Base-by-base conservation (phyloP, 2,329 filamentous ascomycete species). In the Sarocladiaceae sp. region DNA sequence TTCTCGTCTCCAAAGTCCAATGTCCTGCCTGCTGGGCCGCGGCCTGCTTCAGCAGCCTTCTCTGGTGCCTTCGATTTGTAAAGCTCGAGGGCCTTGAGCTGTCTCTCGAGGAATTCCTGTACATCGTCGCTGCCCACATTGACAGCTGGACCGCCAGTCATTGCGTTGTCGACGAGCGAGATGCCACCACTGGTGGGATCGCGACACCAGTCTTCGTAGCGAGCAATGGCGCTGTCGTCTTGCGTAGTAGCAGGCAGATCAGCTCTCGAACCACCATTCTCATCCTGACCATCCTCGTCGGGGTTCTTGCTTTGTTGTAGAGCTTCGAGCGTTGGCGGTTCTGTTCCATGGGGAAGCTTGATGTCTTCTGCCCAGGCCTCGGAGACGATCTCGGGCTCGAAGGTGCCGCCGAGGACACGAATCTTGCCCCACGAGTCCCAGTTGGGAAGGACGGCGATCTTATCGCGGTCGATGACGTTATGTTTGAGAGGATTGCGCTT, bases 361-460 rank as follows among this genome's bases (percentile, higher is more conserved):
- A 94, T 87, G 58, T 96, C 91, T 52, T 89, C 79, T 2, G 87
- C 86, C 94, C 94, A 99, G 48, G 86, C 88, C 54, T 84, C 80
- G 60, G 90, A 94, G 39, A 96, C 79, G 13, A 82, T 80, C 72
- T 99, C 94, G 20, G 95, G 89, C 59, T 97, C 90, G 61, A 97
- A 97, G 0, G 86, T 89, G 64, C 96, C 94, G 51, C 90, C 83
- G 25, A 97, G 76, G 40, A 97, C 90, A 37, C 93, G 82, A 55
- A 99, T 97, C 71, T 97, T 99, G 54, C 91, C 92, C 89, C 91
- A 97, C 0, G 92, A 97, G 69, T 99, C 94, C 94, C 94, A 99
- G 67, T 97, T 97, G 15, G 92, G 88, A 2, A 93, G 93, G 1
- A 99, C 88, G 4, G 97, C 78, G 52, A 99, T 92, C 76, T 95